These are phyloP conservation scores for Favolaschia claudopus DNA, from an alignment of 768 basidiomycete species.

Conservation along the genomic window DNA sequence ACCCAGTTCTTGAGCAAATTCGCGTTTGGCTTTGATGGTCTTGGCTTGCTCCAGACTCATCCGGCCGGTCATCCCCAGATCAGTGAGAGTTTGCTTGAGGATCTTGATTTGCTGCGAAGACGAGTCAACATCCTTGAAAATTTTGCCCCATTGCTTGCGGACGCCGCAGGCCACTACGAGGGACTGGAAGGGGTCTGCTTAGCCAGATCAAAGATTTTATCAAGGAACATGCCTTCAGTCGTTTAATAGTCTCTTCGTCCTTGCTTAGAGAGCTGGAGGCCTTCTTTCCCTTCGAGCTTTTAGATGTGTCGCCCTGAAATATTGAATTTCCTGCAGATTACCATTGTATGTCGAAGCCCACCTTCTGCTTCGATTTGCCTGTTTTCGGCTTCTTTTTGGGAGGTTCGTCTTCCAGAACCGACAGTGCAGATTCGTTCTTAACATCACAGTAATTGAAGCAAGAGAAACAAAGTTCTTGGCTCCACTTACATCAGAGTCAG, in stretches of 20 bases:
- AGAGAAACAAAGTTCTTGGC: not conserved
- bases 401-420: conserved; percentile 66
- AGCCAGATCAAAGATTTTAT: not conserved
- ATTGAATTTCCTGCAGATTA: conserved; percentile 13
- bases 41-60: conserved; percentile 85
- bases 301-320: conserved; percentile 35
- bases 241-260: conserved; percentile 79
- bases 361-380: conserved; percentile 42
- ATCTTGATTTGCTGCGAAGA: conserved; percentile 70
- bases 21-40: conserved; percentile 73
- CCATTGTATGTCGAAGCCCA: conserved; percentile 10
- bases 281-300: conserved; percentile 42
- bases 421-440: conserved; percentile 66
- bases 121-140: conserved; percentile 66
- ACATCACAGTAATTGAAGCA: conserved; percentile 5
- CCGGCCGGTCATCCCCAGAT: conserved; percentile 83
- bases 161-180: conserved; percentile 79
- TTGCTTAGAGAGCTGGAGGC: conserved; percentile 48
- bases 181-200: conserved; percentile 48
- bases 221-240: conserved; percentile 64
- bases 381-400: conserved; percentile 53
- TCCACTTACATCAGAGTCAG: not conserved
- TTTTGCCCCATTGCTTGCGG: conserved; percentile 78
- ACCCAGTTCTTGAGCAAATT: conserved; percentile 83
- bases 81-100: conserved; percentile 68